Evolutionary conservation across 2,329 filamentous ascomycete species (phyloP), one percentile per base, ranked within the genome.

Genomic region (Lecanoromycetidae sp.): DNA sequence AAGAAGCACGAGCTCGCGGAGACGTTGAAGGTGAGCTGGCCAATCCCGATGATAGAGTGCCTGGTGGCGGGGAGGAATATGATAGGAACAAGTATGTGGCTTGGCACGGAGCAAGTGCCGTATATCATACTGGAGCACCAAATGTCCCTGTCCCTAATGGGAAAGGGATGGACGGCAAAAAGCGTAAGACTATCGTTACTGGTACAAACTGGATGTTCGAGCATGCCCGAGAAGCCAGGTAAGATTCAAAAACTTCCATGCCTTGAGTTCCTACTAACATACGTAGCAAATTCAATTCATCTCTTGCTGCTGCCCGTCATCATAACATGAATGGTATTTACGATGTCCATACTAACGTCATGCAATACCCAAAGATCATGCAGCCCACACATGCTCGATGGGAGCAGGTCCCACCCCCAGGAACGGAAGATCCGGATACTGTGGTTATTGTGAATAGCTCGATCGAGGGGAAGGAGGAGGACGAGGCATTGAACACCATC

Each of bases 41-140:
- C 15, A 91, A 96, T 59, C 90, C 90, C 0, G 82, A 87, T 51
- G 91, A 98, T 64, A 75, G 74, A 51, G 75, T 88, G 34, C 76
- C 87, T 22, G 75, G 76, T 7, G 70, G 74, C n/a, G 84, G 42
- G n/a, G 83, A 93, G 61, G 74, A 80, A n/a, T 98, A 98, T 72
- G 95, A 98, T 71, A 87, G 90, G 68, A 98, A 98, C 61, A 88
- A 95, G 63, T 98, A 95, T 60, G 91, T 98, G 23, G 91, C 91
- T 23, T 98, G 91, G 91, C 88, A 94, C 62, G 91, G 91, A 41
- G 91, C 91, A 39, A 96, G 90, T 63, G 82, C 85, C 32, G 91
- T 98, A 20, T 98, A 98, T 62, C 87, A 96, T 62, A 87, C 84
- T 10, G 81, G 80, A 48, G 77, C 75, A 1, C 85, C 87, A 1